These are phyloP conservation scores for Pugionium dolabratum DNA, from an alignment of 345 rosid species.

Conservation along the genomic window DNA sequence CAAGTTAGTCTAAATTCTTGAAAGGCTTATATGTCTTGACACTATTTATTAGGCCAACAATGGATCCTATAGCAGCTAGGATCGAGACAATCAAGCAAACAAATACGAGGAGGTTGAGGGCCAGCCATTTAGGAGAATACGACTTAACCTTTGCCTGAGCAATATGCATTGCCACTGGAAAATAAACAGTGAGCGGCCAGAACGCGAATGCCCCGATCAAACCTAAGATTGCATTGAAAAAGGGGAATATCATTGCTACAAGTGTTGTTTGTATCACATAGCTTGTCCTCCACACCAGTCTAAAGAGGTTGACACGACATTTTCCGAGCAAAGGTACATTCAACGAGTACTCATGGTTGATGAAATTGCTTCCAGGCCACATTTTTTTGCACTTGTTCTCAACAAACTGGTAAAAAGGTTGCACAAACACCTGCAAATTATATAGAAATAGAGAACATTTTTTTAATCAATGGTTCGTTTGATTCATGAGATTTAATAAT, in stretches of 20 bases:
- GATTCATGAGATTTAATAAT: too few relatives aligned
- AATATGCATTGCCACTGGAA: constrained; percentile 84
- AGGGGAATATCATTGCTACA: constrained; percentile 75
- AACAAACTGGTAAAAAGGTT: constrained; percentile 48
- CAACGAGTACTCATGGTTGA: constrained; percentile 47
- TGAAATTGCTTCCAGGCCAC: constrained; percentile 66
- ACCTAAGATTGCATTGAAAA: constrained; percentile 79
- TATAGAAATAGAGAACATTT: too few relatives aligned
- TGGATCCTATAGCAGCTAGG: constrained; percentile 61
- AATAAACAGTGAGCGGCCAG: constrained; percentile 83
- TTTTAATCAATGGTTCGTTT: too few relatives aligned
- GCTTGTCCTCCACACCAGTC: constrained; percentile 66
- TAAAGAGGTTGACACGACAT: constrained; percentile 52
- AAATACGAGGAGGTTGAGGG: constrained; percentile 56
- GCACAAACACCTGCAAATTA: too few relatives aligned
- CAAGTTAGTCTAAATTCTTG: constrained; percentile 14
- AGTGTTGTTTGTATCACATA: constrained; percentile 61
- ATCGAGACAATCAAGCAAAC: constrained; percentile 58
- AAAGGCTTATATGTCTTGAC: constrained; percentile 71
- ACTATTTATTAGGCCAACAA: constrained; percentile 58
- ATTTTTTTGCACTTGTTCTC: constrained; percentile 47
- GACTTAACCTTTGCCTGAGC: constrained; percentile 45
- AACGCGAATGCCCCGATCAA: constrained; percentile 68
- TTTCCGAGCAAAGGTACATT: constrained; percentile 48
- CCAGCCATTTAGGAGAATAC: constrained; percentile 57